Conservation (phyloP, 768 basidiomycete species). For the Leccinum arenicola region DNA sequence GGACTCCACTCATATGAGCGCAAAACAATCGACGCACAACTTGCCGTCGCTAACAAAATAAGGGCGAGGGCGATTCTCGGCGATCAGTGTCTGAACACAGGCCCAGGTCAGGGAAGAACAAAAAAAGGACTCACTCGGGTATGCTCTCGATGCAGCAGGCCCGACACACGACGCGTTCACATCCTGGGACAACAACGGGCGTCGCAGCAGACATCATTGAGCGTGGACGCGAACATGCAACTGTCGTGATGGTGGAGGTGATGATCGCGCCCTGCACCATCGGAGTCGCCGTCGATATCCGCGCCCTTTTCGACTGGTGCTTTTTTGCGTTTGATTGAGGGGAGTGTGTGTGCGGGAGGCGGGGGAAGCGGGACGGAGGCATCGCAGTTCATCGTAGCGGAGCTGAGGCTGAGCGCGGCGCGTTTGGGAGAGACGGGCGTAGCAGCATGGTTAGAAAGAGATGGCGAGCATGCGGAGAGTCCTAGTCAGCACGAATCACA, state of each 20-base stretch:
- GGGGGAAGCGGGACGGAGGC: neutral
- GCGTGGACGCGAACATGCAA: neutral
- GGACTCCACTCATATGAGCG: constrained; percentile 14
- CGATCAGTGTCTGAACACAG: constrained; percentile 9
- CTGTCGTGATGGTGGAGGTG: too few relatives aligned
- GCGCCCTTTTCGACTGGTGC: constrained; percentile 18
- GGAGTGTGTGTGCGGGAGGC: neutral
- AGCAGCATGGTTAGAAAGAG: constrained; percentile 15
- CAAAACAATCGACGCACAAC: constrained; percentile 31
- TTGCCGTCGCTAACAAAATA: constrained; percentile 26
- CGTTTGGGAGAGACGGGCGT: constrained; percentile 29
- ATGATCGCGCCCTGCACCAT: neutral
- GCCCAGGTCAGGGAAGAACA: neutral
- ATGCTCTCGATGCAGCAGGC: constrained; percentile 36
- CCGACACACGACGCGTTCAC: constrained; percentile 35
- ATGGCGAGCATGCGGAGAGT: constrained; percentile 23
- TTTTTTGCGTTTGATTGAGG: constrained; percentile 28
- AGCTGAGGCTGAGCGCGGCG: constrained; percentile 22
- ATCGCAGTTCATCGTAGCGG: constrained; percentile 23
- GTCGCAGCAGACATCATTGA: constrained; percentile 4
- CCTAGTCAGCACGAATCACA: constrained; percentile 5
- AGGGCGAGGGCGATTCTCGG: too few relatives aligned
- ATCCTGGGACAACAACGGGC: constrained; percentile 27
- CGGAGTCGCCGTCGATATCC: constrained; percentile 12
- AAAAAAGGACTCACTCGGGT: constrained; percentile 27